Conservation (phyloP, 2,329 filamentous ascomycete genomes). For the Endocalyx cinctus region DNA sequence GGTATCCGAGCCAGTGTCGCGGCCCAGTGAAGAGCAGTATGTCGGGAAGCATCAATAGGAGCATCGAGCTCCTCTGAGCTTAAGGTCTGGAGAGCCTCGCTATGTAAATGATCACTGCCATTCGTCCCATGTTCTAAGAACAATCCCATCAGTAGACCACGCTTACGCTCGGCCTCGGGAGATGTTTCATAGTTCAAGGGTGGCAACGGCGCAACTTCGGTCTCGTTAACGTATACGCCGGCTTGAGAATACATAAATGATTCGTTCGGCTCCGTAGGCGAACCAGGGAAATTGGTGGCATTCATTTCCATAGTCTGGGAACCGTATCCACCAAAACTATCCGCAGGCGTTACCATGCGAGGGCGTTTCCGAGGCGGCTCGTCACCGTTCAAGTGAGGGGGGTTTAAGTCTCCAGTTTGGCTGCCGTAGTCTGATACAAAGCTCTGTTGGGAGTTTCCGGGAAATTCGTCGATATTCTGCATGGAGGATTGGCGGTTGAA, state of each 20-base stretch:
- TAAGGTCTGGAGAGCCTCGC: constrained; percentile 72
- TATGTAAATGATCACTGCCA: constrained; percentile 61
- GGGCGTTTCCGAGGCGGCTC: constrained; percentile 83
- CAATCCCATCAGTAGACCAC: constrained; percentile 74
- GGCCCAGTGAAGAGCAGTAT: constrained; percentile 94
- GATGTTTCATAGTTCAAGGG: constrained; percentile 60
- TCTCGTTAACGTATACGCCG: constrained; percentile 41
- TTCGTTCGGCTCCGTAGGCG: constrained; percentile 75
- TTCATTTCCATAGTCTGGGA: constrained; percentile 43
- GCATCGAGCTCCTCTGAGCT: constrained; percentile 81
- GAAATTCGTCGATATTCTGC: constrained; percentile 64
- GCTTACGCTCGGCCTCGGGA: constrained; percentile 71
- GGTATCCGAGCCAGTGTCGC: constrained; percentile 85
- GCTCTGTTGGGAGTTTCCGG: constrained; percentile 79
- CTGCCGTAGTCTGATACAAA: constrained; percentile 70
- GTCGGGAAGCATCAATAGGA: constrained; percentile 81
- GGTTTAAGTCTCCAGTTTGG: constrained; percentile 43
- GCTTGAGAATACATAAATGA: constrained; percentile 66
- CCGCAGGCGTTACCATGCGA: constrained; percentile 52
- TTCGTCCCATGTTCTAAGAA: constrained; percentile 70
- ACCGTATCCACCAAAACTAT: constrained; percentile 53
- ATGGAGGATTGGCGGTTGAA: constrained; percentile 69
- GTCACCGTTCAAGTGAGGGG: constrained; percentile 51
- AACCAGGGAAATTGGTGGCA: constrained; percentile 55
- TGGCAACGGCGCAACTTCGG: constrained; percentile 55